These are phyloP conservation scores for Trypethelium eluteriae DNA, from an alignment of 495 filamentous ascomycete species.

Conservation along the genomic window DNA sequence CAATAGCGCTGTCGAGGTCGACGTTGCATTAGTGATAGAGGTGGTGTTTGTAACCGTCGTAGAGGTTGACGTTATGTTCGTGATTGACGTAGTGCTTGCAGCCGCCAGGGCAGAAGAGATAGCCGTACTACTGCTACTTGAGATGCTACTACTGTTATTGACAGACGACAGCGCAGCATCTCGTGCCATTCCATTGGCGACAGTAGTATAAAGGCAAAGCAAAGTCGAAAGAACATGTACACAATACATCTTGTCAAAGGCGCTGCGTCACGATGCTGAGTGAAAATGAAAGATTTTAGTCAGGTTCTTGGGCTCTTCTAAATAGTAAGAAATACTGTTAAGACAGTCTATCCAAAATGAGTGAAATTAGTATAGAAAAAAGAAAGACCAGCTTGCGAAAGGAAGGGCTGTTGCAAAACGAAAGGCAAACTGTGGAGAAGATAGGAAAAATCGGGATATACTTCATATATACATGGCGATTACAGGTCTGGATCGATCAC, in stretches of 20 bases:
- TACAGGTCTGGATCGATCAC: neutral
- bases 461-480: neutral
- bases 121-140: neutral
- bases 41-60: neutral
- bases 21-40: neutral
- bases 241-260: neutral
- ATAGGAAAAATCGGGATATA: neutral
- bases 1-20: neutral
- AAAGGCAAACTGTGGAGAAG: neutral
- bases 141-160: neutral
- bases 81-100: too few species aligned
- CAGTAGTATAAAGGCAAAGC: neutral
- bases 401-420: neutral
- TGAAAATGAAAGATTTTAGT: neutral
- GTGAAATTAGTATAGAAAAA: neutral
- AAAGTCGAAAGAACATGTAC: neutral
- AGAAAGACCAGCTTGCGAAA: conserved; percentile 2
- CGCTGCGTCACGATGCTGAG: neutral
- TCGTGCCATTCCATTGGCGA: neutral
- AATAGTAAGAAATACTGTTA: neutral
- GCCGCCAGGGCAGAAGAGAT: too few species aligned
- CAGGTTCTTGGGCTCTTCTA: neutral
- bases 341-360: neutral
- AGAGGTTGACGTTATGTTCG: neutral
- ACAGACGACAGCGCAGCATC: neutral